These are phyloP conservation scores for Tillandsia leiboldiana DNA, from an alignment of 176 grass and related monocot genomes.

Conservation along the genomic window DNA sequence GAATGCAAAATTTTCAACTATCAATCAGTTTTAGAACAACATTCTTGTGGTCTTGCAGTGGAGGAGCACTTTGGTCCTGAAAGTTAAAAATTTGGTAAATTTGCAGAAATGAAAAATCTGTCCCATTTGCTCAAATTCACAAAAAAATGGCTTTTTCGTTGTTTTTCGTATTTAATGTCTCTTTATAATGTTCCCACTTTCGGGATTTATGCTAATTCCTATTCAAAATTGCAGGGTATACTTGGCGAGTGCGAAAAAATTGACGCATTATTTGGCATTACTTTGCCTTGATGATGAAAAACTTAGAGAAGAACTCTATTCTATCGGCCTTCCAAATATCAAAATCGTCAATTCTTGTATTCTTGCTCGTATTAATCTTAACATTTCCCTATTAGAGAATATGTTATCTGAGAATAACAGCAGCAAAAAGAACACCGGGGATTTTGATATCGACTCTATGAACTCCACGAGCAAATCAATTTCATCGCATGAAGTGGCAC, in stretches of 20 bases:
- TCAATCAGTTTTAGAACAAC: too few relatives aligned
- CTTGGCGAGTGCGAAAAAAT: conserved; percentile 19
- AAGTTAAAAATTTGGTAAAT: too few relatives aligned
- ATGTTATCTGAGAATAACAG: neutral
- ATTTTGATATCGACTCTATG: neutral
- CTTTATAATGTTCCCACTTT: neutral
- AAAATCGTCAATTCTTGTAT: neutral
- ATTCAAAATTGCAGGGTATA: conserved; percentile 5
- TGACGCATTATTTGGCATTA: conserved; percentile 19
- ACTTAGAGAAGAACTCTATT: conserved; percentile 12
- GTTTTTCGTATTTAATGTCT: neutral
- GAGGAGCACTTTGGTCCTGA: neutral
- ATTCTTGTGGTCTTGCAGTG: neutral
- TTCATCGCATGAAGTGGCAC: neutral
- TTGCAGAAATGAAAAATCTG: too few relatives aligned
- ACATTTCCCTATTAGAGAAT: neutral
- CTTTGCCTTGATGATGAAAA: neutral
- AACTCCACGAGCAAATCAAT: neutral
- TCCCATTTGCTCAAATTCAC: too few relatives aligned
- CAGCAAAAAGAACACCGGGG: neutral
- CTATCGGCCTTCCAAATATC: conserved; percentile 6
- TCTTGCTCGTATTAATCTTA: conserved; percentile 10
- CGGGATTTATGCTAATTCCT: neutral
- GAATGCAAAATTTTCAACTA: too few relatives aligned
- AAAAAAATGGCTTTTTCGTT: too few relatives aligned